Base-by-base conservation (phyloP, 805 yeast species). In the Saturnispora dispora region DNA sequence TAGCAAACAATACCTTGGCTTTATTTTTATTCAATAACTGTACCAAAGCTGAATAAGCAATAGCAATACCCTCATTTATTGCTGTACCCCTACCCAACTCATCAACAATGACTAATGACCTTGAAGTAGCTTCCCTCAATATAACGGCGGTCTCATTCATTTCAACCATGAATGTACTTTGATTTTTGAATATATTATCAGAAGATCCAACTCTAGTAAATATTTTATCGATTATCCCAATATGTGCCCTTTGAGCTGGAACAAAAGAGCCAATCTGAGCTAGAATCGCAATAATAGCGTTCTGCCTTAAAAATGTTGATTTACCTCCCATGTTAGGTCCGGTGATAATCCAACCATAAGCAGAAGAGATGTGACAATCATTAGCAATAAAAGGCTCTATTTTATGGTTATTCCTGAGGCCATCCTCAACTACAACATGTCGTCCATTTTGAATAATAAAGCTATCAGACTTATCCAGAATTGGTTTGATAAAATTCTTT, bases 241-340 rank as follows among this genome's bases (percentile, higher is more conserved):
- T 70, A 11, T 65, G 71, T 0, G 90, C 91, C 7, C 63, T 58
- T 13, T 70, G 68, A 45, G 89, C 85, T 2, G 95, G 91, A 13
- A 85, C 78, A 64, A 73, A 84, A 20, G 84, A 78, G 0, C 95
- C 95, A 46, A 83, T 77, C 62, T 85, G 95, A 0, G 86, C 81
- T 69, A 85, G 67, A 25, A 85, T 80, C 2, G 77, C 80, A 43
- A 83, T 75, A 4, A 85, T 62, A 0, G 90, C 93, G 58, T 83
- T 80, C 51, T 85, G 90, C 54, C 88, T 74, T 42, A 85, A 74
- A 60, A 80, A 84, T 1, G 89, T 83, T 5, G 89, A 83, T 61
- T 85, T 85, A 7, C 93, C 93, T 6, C 91, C 91, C 91, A 85
- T 85, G 61, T 88, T 88, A 0, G 96, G 96, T 0, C 96, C 96